These are phyloP conservation scores for Didymella keratinophila DNA, from an alignment of 2,329 filamentous ascomycete species.

Conservation along the genomic window DNA sequence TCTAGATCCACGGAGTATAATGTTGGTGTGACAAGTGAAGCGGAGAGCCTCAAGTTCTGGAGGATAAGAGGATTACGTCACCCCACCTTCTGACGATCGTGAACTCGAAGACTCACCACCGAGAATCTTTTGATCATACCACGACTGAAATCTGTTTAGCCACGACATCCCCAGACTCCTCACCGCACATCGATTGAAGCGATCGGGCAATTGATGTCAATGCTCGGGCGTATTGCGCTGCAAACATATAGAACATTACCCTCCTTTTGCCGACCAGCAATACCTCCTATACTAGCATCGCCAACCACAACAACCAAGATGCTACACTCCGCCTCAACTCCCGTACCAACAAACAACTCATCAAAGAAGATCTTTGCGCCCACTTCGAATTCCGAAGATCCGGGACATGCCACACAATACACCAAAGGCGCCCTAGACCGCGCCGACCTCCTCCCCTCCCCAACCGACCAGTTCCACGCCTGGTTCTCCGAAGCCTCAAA, in stretches of 20 bases:
- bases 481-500: constrained; percentile 84
- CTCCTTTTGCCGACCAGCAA: no score
- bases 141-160: constrained; percentile 3
- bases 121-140: constrained; percentile 22
- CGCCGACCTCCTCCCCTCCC: constrained; percentile 67
- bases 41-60: neutral
- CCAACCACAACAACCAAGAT: constrained; percentile 16
- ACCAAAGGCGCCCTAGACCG: constrained; percentile 68
- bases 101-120: constrained; percentile 19
- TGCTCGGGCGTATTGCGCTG: neutral
- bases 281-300: no score
- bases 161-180: no score
- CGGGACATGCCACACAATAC: constrained; percentile 79
- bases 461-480: constrained; percentile 82
- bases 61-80: constrained; percentile 31
- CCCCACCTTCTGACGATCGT: constrained; percentile 36
- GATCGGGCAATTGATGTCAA: neutral
- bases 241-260: neutral
- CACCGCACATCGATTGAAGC: no score
- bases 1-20: neutral
- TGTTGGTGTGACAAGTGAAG: neutral
- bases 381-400: constrained; percentile 59
- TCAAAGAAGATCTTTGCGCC: constrained; percentile 66
- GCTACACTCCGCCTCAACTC: constrained; percentile 33
- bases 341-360: constrained; percentile 17